Conservation (phyloP, 371 early-diverging fungal genomes). For the Phascolomyces articulosus region DNA sequence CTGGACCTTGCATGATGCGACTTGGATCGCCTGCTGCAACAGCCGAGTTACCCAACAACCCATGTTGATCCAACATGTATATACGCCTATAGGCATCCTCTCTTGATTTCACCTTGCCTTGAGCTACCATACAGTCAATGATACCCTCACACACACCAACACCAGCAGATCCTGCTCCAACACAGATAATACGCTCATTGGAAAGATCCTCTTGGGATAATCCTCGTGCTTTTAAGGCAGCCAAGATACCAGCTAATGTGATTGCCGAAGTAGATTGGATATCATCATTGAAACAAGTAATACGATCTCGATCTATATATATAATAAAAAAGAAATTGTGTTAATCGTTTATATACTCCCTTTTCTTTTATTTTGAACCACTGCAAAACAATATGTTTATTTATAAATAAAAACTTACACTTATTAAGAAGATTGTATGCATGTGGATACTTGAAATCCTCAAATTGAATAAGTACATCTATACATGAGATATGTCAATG, state of each 20-base stretch:
- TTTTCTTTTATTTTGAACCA: too few relatives aligned
- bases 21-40: conserved; percentile 23
- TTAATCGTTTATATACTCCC: too few relatives aligned
- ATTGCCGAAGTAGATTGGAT: conserved; percentile 72
- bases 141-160: conserved; percentile 73
- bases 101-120: conserved; percentile 57
- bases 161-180: conserved; percentile 73
- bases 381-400: neutral
- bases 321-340: neutral
- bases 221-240: conserved; percentile 60
- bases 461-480: conserved; percentile 59
- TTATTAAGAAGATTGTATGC: conserved; percentile 67
- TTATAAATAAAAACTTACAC: conserved; percentile 32
- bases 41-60: conserved; percentile 52
- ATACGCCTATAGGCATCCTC: conserved; percentile 62
- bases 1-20: conserved; percentile 21
- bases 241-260: conserved; percentile 65
- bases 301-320: conserved; percentile 49
- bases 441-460: conserved; percentile 58
- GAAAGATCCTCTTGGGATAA: conserved; percentile 39
- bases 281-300: conserved; percentile 74
- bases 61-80: conserved; percentile 65
- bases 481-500: conserved; percentile 14
- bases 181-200: conserved; percentile 60
- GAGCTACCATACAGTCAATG: conserved; percentile 64